A percentile compares a stretch with the other conserved stretches of the same genome.
Evolutionary conservation across 2,329 filamentous ascomycete genomes (phyloP).

Genomic region (Penicillium sp.): DNA sequence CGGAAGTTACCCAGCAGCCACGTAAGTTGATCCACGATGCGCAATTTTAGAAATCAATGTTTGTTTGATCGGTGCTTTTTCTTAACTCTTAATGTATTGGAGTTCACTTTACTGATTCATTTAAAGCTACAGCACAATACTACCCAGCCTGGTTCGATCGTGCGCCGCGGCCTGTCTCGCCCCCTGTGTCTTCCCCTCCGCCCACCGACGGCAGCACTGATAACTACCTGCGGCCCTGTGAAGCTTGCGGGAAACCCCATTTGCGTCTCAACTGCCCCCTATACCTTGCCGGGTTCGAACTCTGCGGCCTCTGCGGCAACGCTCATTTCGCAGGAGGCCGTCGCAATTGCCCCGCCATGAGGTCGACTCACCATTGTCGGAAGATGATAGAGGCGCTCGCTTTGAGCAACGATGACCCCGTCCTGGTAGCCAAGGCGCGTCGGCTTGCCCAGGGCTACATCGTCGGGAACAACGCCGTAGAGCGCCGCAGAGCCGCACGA

Average conservation of each 20-base stretch:
- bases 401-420: conserved; percentile 56
- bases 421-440: conserved; percentile 54
- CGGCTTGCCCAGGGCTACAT: conserved; percentile 54
- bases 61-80: too few relatives aligned
- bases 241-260: conserved; percentile 58
- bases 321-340: conserved; percentile 57
- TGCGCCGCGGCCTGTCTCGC: too few relatives aligned
- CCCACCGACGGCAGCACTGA: conserved; percentile 20
- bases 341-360: conserved; percentile 63
- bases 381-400: conserved; percentile 66
- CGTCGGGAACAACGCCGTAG: conserved; percentile 49
- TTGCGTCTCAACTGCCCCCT: conserved; percentile 61
- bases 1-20: too few relatives aligned
- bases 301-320: conserved; percentile 65
- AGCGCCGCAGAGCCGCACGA: too few relatives aligned
- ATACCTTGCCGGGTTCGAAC: conserved; percentile 59
- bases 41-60: too few relatives aligned
- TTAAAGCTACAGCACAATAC: conserved; percentile 12
- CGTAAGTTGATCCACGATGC: too few relatives aligned
- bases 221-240: conserved; percentile 42
- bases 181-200: conserved; percentile 1
- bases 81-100: neutral
- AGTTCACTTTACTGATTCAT: neutral
- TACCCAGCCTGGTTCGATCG: too few relatives aligned
- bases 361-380: conserved; percentile 63